These are phyloP conservation scores for Fraxinus cuspidata DNA, from an alignment of 257 asterid species.

Conservation along the genomic window DNA sequence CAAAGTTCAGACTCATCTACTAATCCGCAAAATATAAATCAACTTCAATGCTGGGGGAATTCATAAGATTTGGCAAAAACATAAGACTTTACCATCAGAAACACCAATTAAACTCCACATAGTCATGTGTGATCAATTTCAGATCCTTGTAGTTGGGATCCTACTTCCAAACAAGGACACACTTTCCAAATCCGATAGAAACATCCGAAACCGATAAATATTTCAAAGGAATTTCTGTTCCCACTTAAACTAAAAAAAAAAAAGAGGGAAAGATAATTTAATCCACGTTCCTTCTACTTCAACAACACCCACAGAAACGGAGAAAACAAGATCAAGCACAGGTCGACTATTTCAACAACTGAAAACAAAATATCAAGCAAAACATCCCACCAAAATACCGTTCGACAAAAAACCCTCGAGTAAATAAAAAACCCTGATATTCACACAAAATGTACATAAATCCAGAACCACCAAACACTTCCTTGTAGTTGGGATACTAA, in stretches of 20 bases:
- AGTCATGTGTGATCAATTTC: background rate
- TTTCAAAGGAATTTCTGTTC: background rate
- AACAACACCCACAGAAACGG: constrained; percentile 3
- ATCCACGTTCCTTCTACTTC: constrained; percentile 6
- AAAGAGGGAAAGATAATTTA: background rate
- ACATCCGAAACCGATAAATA: background rate
- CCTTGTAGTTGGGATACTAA: constrained; percentile 11
- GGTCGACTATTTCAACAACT: constrained; percentile 5
- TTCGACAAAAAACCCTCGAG: constrained; percentile 3
- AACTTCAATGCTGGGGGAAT: background rate
- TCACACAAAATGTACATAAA: constrained; percentile 21
- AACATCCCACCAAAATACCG: background rate
- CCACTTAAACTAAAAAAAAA: background rate
- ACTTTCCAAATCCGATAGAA: background rate
- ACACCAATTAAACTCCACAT: background rate
- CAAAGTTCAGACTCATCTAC: constrained; percentile 9
- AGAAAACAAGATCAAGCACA: background rate
- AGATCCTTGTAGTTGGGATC: background rate
- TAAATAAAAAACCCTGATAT: background rate
- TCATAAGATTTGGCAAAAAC: background rate
- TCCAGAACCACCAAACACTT: constrained; percentile 22
- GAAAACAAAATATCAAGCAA: background rate
- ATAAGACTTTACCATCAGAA: background rate
- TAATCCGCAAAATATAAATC: background rate
- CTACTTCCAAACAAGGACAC: background rate